A percentile compares a stretch with the other conserved stretches of the same genome.
These are phyloP conservation scores for Melampsora americana DNA, from an alignment of 1,284 basidiomycete genomes.

Conservation along the genomic window DNA sequence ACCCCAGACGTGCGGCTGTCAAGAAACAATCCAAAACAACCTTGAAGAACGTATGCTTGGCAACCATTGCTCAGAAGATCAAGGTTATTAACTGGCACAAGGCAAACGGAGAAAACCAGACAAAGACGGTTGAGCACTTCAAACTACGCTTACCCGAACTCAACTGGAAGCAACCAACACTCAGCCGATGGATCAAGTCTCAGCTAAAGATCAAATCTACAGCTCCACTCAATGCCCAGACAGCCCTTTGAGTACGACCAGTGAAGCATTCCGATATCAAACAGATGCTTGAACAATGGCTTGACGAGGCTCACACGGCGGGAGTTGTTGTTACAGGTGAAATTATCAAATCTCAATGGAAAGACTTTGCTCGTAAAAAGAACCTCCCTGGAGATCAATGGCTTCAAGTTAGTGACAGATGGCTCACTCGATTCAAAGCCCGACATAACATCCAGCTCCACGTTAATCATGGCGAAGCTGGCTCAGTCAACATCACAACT, in stretches of 20 bases:
- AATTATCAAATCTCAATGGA: background rate
- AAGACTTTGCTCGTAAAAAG: background rate
- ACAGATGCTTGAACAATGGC: background rate
- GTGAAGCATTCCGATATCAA: background rate
- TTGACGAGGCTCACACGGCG: background rate
- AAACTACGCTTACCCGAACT: background rate
- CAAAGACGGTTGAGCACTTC: no score
- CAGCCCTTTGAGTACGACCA: background rate
- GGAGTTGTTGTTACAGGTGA: background rate
- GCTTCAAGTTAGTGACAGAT: background rate
- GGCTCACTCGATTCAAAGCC: background rate
- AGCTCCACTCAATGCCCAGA: background rate
- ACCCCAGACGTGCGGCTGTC: background rate
- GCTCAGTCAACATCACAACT: background rate
- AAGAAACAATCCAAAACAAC: background rate
- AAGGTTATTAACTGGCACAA: background rate
- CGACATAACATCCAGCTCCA: background rate
- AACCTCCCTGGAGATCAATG: background rate
- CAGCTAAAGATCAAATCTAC: background rate
- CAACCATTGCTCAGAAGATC: background rate
- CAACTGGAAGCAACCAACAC: background rate
- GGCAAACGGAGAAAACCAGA: background rate
- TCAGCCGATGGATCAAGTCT: background rate
- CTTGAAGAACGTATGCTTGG: background rate
- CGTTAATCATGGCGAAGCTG: conserved; percentile 2